Percentiles rank a stretch among this genome's conserved stretches.
phyloP scores from a whole-genome alignment of 148 eudicot species.

The Vaccinium myrtillus region DNA sequence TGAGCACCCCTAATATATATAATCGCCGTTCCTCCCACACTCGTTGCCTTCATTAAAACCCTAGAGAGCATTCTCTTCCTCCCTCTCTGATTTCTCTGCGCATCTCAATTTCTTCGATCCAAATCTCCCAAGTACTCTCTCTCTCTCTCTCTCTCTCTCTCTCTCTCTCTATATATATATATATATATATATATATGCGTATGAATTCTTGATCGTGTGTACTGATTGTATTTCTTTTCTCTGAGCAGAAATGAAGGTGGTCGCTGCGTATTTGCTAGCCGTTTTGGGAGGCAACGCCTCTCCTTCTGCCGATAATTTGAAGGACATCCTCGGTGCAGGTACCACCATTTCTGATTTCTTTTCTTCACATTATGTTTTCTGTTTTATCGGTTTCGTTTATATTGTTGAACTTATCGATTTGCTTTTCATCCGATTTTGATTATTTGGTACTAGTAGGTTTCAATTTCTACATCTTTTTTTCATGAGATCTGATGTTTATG shows the following conservation, averaged over 20 bases:
- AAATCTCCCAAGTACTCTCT: not conserved
- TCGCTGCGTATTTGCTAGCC: slow-evolving; percentile 81
- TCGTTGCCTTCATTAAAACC: not conserved
- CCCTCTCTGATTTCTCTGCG: not conserved
- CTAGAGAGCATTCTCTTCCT: not conserved
- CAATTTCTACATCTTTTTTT: too few species aligned
- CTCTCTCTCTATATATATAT: too few species aligned
- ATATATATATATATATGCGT: too few species aligned
- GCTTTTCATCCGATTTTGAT: too few species aligned
- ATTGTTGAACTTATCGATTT: not conserved
- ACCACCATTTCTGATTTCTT: not conserved
- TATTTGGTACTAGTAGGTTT: not conserved
- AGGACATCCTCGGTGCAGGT: slow-evolving; percentile 66
- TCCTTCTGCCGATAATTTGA: slow-evolving; percentile 56
- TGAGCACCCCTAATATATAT: too few species aligned
- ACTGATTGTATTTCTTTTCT: not conserved
- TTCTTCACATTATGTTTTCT: not conserved
- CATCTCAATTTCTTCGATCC: not conserved
- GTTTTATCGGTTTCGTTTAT: not conserved
- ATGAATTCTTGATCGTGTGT: not conserved
- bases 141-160: not conserved
- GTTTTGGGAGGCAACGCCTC: slow-evolving; percentile 65
- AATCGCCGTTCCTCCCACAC: not conserved
- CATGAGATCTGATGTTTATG: not conserved
- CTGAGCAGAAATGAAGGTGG: slow-evolving; percentile 55